These are phyloP conservation scores for Dioscorea dumetorum DNA, from an alignment of 106 monocot genomes.

Conservation along the genomic window DNA sequence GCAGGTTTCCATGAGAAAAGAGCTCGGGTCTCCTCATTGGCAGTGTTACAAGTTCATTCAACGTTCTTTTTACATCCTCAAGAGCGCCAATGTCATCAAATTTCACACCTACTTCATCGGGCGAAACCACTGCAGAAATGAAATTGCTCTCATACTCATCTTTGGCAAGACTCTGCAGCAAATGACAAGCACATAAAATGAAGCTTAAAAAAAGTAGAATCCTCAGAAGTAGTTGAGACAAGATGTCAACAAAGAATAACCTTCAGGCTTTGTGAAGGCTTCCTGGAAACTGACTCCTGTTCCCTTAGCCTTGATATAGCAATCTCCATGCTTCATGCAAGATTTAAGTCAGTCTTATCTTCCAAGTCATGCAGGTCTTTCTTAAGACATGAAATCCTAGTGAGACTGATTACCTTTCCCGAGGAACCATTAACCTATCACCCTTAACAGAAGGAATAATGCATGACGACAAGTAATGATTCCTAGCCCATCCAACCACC, in stretches of 20 bases:
- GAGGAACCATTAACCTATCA: constrained; percentile 60
- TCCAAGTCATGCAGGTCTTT: neutral
- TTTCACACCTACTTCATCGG: constrained; percentile 87
- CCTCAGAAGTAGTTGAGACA: neutral
- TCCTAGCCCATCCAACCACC: constrained; percentile 94
- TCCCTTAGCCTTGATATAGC: constrained; percentile 72
- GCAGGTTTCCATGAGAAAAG: constrained; percentile 89
- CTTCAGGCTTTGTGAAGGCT: constrained; percentile 66
- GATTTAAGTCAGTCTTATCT: constrained; percentile 4
- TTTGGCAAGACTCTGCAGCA: constrained; percentile 77
- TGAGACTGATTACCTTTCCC: constrained; percentile 50
- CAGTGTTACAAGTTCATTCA: constrained; percentile 89
- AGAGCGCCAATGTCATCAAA: constrained; percentile 98
- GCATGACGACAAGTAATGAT: constrained; percentile 61
- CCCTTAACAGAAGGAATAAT: constrained; percentile 56
- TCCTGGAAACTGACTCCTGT: constrained; percentile 46
- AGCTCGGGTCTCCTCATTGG: constrained; percentile 98
- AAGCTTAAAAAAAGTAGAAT: neutral
- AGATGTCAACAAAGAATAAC: constrained; percentile 12
- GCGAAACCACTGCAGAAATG: constrained; percentile 81
- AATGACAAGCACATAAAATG: constrained; percentile 1
- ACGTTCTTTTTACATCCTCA: constrained; percentile 84
- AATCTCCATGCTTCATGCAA: constrained; percentile 59
- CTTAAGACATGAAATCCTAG: neutral
- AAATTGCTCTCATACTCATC: constrained; percentile 97